Percentiles rank a stretch among this genome's conserved stretches.
Evolutionary conservation across 2,329 filamentous ascomycete genomes (phyloP).

Genomic region (Pseudocercospora cruenta): DNA sequence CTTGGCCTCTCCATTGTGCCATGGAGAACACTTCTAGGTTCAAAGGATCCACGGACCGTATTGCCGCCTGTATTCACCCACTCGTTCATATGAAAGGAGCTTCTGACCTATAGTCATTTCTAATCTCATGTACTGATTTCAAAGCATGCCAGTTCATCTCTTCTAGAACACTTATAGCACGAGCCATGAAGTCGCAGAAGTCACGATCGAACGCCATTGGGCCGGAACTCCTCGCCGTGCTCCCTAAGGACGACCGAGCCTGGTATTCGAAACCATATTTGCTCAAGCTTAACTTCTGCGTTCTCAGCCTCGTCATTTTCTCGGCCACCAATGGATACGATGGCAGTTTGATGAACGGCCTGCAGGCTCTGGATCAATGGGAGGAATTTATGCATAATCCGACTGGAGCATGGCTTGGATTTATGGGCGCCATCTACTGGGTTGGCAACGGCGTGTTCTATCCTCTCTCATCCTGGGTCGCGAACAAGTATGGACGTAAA

Average conservation of each 20-base stretch:
- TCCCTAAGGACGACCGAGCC: conserved; percentile 45
- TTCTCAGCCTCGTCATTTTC: conserved; percentile 48
- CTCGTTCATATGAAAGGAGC: not conserved
- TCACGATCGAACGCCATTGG: conserved; percentile 20
- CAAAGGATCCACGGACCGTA: not conserved
- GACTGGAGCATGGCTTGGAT: conserved; percentile 42
- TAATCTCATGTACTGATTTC: not conserved
- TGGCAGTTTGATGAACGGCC: conserved; percentile 50
- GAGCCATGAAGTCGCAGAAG: not conserved
- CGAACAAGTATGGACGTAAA: conserved; percentile 50
- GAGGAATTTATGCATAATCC: conserved; percentile 47
- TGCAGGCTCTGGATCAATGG: conserved; percentile 44
- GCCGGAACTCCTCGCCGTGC: conserved; percentile 34
- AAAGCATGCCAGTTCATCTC: not conserved
- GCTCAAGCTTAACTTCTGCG: conserved; percentile 46
- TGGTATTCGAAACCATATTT: conserved; percentile 52
- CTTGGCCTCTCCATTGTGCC: not conserved
- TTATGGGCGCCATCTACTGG: conserved; percentile 44
- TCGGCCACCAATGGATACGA: conserved; percentile 46
- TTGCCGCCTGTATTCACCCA: not conserved
- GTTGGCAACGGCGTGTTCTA: conserved; percentile 46
- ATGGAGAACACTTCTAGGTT: not conserved
- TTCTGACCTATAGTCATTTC: not conserved
- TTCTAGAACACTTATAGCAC: not conserved
- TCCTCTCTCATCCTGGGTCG: conserved; percentile 44